phyloP scores from a whole-genome alignment of 2,329 filamentous ascomycete genomes.

The Clarireedia hainanense region DNA sequence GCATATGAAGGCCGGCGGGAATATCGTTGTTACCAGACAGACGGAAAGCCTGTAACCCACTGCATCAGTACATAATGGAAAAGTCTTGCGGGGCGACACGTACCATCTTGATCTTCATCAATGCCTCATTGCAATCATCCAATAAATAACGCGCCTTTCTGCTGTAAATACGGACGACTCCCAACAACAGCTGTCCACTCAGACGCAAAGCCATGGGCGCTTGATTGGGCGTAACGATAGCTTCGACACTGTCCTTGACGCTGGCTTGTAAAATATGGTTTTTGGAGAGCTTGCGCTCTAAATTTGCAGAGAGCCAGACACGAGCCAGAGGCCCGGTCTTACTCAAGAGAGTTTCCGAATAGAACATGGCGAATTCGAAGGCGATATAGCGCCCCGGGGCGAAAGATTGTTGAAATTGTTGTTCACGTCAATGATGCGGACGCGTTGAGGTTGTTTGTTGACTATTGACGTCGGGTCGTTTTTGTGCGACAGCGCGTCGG shows the following conservation, averaged over 20 bases:
- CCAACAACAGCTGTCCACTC: slow-evolving; percentile 87
- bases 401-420: neutral
- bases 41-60: slow-evolving; percentile 67
- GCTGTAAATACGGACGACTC: slow-evolving; percentile 96
- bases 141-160: slow-evolving; percentile 92
- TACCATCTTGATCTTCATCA: slow-evolving; percentile 99
- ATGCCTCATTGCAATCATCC: slow-evolving; percentile 94
- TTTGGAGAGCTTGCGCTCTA: slow-evolving; percentile 97
- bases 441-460: slow-evolving; percentile 1
- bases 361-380: slow-evolving; percentile 66
- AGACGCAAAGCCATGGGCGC: slow-evolving; percentile 91
- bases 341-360: slow-evolving; percentile 89
- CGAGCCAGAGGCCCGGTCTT: slow-evolving; percentile 96
- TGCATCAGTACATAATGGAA: slow-evolving; percentile 29
- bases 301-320: slow-evolving; percentile 96
- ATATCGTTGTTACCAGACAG: slow-evolving; percentile 93
- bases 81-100: slow-evolving; percentile 26
- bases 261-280: slow-evolving; percentile 92
- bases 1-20: slow-evolving; percentile 70
- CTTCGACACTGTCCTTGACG: slow-evolving; percentile 87
- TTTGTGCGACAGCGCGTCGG: slow-evolving; percentile 2
- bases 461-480: neutral
- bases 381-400: slow-evolving; percentile 1
- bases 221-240: slow-evolving; percentile 87
- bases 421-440: neutral